Conservation (phyloP, 306 rosid genomes). For the Sechiopsis laciniata region DNA sequence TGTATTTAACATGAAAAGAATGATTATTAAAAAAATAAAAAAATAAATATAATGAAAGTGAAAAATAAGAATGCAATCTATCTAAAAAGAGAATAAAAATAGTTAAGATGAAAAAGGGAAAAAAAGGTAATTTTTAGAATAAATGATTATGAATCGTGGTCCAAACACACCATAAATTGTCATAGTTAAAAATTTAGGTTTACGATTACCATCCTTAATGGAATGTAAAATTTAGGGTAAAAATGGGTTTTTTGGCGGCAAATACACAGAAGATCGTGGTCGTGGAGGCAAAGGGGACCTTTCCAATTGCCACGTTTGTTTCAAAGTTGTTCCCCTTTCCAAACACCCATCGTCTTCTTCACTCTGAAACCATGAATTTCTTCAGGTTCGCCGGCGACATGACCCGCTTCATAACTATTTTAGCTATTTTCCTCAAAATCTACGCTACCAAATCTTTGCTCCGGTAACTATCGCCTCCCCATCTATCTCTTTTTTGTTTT, state of each 20-base stretch:
- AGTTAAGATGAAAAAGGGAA: too few species aligned
- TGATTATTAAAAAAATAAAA: too few species aligned
- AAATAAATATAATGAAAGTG: too few species aligned
- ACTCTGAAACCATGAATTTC: conserved; percentile 50
- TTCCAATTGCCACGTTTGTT: conserved; percentile 37
- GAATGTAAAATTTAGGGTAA: too few species aligned
- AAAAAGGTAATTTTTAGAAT: too few species aligned
- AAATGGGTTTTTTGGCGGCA: background rate
- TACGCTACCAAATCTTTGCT: conserved; percentile 89
- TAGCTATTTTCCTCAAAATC: conserved; percentile 89
- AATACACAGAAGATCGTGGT: conserved; percentile 9
- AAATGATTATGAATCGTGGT: too few species aligned
- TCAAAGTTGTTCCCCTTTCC: background rate
- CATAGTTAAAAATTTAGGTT: too few species aligned
- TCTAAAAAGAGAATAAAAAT: too few species aligned
- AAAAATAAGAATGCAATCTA: too few species aligned
- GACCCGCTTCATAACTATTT: conserved; percentile 79
- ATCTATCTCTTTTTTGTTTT: background rate
- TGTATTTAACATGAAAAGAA: too few species aligned
- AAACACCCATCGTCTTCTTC: background rate
- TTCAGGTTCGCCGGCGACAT: conserved; percentile 95
- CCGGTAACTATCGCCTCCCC: conserved; percentile 41
- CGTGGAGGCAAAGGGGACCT: conserved; percentile 22
- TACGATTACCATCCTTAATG: too few species aligned
- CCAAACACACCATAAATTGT: too few species aligned